Evolutionary conservation across 2,329 filamentous ascomycete species (phyloP), one percentile per base, ranked within the genome.

Genomic region (Paramyrothecium sp.): DNA sequence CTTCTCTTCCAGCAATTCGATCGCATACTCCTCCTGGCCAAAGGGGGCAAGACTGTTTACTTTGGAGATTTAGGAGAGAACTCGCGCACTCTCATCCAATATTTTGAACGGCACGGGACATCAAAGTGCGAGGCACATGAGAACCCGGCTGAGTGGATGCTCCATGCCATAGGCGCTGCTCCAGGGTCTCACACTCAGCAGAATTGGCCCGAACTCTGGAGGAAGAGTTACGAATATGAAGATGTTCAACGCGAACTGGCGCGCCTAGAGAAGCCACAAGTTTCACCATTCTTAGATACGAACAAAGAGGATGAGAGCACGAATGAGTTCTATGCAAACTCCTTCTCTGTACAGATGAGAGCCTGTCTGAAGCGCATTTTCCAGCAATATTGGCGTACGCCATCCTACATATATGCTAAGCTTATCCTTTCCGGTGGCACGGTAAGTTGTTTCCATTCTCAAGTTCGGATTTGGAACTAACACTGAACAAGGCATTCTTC

Each of bases 341-440:
- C 89, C 0, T 91, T 95, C 67, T 66, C 61, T 21, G 67, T 77
- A 10, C 92, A 97, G 72, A 76, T 94, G 34, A 74, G 73, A 48
- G 79, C 86, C 65, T 89, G 91, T 55, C 81, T 84, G 7, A 69
- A 81, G 90, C 87, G 89, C 61, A 85, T 90, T n/a, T 91, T 90
- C 72, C 79, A 89, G 64, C 89, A 92, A 69, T 91, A 91, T 77
- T 92, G 89, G 89, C 84, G 89, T 54, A 90, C 84, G 1, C 89
- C 89, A 0, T 79, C 82, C 2, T 92, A 92, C 73, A 87, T 92
- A 66, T 91, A 89, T 73, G 83, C 85, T 54, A 92, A 92, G 73
- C 65, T 81, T 2, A 71, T 80, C 2, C 81, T 91, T n/a, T 86
- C 81, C 61, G 73, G 81, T 20, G 66, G 78, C 30, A 48, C 38